A percentile compares a stretch with the other conserved stretches of the same genome.
Evolutionary conservation across 495 filamentous ascomycete species (phyloP).

Genomic region (Saxophila tyrrhenica): DNA sequence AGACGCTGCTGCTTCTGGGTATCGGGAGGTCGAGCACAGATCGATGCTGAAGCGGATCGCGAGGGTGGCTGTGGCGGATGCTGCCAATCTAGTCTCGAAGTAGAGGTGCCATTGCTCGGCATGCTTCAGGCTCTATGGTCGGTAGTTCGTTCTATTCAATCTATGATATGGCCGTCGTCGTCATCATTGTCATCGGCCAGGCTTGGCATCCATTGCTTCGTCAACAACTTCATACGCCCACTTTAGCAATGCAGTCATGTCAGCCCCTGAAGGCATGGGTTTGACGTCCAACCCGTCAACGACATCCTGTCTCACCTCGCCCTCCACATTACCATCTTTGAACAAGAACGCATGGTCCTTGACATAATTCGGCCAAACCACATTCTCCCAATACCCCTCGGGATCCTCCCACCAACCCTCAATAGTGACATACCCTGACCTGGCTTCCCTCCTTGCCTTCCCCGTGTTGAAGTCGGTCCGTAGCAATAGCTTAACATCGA

Average conservation of each 20-base stretch:
- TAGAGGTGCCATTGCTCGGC: too few species aligned
- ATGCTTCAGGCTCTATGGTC: too few species aligned
- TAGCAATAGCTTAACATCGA: conserved; percentile 69
- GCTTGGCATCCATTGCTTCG: conserved; percentile 1
- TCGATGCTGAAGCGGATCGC: conserved; percentile 66
- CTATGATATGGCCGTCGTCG: too few species aligned
- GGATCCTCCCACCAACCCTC: conserved; percentile 90
- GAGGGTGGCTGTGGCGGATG: conserved; percentile 60
- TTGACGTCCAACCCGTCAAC: conserved; percentile 35
- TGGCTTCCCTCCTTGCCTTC: conserved; percentile 54
- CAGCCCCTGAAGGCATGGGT: conserved; percentile 25
- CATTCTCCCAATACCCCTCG: conserved; percentile 81
- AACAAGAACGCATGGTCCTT: conserved; percentile 68
- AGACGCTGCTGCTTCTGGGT: conserved; percentile 62
- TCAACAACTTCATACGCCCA: conserved; percentile 26
- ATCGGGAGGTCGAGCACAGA: conserved; percentile 65
- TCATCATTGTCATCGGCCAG: background rate
- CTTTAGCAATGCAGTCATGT: conserved; percentile 21
- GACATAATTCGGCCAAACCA: conserved; percentile 93
- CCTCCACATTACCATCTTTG: conserved; percentile 50
- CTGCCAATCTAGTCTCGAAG: conserved; percentile 31
- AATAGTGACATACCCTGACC: conserved; percentile 75
- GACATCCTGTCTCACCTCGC: conserved; percentile 34
- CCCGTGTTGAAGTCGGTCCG: conserved; percentile 48
- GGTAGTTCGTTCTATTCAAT: background rate